A percentile compares a stretch with the other conserved stretches of the same genome.
Evolutionary conservation across 129 eudicot genomes (phyloP).

Genomic region (Lactuca saligna): DNA sequence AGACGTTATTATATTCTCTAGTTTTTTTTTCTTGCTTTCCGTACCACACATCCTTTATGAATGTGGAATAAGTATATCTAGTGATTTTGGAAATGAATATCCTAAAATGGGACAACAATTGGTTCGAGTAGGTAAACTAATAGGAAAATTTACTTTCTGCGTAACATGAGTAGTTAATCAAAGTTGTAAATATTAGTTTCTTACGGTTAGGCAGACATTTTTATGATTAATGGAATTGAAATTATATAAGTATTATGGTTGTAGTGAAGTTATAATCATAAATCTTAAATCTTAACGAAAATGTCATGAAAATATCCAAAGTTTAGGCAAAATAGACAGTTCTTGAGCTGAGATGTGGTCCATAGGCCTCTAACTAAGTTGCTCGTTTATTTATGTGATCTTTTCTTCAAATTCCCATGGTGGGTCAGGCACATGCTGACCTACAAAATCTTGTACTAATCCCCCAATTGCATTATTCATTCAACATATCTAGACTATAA

Average conservation of each 20-base stretch:
- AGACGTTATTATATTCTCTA: conserved; percentile 5
- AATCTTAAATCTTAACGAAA: not conserved
- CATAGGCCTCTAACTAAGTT: not conserved
- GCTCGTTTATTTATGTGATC: not conserved
- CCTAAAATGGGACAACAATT: conserved; percentile 20
- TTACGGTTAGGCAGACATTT: conserved; percentile 23
- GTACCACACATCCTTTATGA: conserved; percentile 16
- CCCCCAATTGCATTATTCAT: not conserved
- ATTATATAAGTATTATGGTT: not conserved
- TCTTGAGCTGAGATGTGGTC: not conserved
- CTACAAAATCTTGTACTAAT: conserved; percentile 14
- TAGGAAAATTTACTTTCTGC: not conserved
- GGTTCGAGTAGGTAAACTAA: not conserved
- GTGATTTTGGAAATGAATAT: not conserved
- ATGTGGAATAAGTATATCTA: conserved; percentile 1
- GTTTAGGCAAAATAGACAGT: conserved; percentile 1
- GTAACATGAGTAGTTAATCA: conserved; percentile 20
- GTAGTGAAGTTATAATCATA: not conserved
- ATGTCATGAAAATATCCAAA: not conserved
- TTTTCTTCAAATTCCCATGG: not conserved
- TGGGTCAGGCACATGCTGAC: conserved; percentile 12
- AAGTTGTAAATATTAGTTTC: conserved; percentile 18
- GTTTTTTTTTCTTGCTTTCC: not conserved
- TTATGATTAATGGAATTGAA: not conserved
- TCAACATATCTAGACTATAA: not conserved